phyloP scores from a whole-genome alignment of 169 alveolate species.

The Hammondia hammondi region DNA sequence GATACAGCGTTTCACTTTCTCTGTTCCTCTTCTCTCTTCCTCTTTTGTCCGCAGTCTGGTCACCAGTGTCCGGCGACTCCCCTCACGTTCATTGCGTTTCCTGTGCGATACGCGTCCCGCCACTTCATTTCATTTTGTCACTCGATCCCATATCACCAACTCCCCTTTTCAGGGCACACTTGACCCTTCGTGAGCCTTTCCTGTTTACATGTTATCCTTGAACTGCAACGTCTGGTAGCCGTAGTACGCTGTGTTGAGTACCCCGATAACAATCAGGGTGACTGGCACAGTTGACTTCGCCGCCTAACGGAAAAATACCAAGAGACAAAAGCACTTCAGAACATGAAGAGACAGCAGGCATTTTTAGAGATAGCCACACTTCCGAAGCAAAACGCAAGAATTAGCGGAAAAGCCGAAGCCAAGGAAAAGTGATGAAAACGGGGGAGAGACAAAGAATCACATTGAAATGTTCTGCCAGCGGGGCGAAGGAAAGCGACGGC shows the following conservation, averaged over 20 bases:
- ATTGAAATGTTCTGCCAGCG: not conserved
- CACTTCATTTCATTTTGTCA: too few species aligned
- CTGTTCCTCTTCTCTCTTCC: not conserved
- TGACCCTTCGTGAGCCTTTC: not conserved
- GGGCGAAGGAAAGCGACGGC: not conserved
- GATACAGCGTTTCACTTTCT: not conserved
- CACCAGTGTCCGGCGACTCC: not conserved
- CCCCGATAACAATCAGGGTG: conserved; percentile 5
- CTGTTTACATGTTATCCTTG: not conserved
- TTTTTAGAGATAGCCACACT: too few species aligned
- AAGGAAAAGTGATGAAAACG: too few species aligned
- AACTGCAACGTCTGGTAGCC: not conserved
- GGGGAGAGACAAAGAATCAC: too few species aligned
- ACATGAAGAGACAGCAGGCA: too few species aligned
- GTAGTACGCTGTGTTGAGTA: conserved; percentile 6
- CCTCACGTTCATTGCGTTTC: not conserved
- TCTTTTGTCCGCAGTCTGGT: not conserved
- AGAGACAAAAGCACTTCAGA: not conserved
- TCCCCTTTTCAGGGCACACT: too few species aligned
- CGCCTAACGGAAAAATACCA: not conserved
- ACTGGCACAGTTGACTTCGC: conserved; percentile 2
- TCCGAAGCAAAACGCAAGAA: too few species aligned
- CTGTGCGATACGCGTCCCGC: too few species aligned
- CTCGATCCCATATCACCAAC: too few species aligned
- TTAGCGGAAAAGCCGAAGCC: too few species aligned